A percentile compares a stretch with the other conserved stretches of the same genome.
phyloP scores from a whole-genome alignment of 371 early-diverging fungal genomes.

The Basidiobolus meristosporus region DNA sequence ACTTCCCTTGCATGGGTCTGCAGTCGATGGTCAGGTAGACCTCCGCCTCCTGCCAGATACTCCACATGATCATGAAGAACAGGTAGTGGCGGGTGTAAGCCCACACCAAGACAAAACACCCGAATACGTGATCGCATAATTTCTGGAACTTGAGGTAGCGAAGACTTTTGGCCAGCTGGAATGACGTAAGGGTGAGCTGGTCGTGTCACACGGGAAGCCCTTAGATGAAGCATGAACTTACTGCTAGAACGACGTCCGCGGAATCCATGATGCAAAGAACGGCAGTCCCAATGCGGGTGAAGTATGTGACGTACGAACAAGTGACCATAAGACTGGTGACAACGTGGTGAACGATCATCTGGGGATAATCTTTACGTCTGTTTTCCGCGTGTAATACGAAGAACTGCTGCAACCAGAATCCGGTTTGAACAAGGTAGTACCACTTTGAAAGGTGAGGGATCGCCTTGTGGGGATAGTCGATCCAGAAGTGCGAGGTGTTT shows the following conservation, averaged over 20 bases:
- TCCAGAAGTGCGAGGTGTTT: not conserved
- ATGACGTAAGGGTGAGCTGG: not conserved
- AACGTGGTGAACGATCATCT: constrained; percentile 61
- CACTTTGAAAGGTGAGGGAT: constrained; percentile 15
- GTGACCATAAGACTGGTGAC: constrained; percentile 47
- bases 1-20: constrained; percentile 41
- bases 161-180: constrained; percentile 41
- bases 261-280: constrained; percentile 66
- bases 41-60: constrained; percentile 20
- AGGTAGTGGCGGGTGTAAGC: constrained; percentile 47
- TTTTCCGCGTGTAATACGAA: constrained; percentile 54
- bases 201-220: not conserved
- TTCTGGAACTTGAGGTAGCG: constrained; percentile 40
- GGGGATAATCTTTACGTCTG: constrained; percentile 53
- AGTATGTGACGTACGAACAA: constrained; percentile 45
- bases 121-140: constrained; percentile 50
- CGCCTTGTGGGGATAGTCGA: constrained; percentile 1
- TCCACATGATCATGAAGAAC: no score
- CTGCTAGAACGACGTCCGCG: constrained; percentile 55
- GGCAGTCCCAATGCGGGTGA: constrained; percentile 62
- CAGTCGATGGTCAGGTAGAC: constrained; percentile 22
- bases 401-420: constrained; percentile 62
- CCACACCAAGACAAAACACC: constrained; percentile 61
- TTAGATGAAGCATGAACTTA: constrained; percentile 8
- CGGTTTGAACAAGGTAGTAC: constrained; percentile 58